Evolutionary conservation across 805 yeast species (phyloP).

Genomic region (Lachancea quebecensis): DNA sequence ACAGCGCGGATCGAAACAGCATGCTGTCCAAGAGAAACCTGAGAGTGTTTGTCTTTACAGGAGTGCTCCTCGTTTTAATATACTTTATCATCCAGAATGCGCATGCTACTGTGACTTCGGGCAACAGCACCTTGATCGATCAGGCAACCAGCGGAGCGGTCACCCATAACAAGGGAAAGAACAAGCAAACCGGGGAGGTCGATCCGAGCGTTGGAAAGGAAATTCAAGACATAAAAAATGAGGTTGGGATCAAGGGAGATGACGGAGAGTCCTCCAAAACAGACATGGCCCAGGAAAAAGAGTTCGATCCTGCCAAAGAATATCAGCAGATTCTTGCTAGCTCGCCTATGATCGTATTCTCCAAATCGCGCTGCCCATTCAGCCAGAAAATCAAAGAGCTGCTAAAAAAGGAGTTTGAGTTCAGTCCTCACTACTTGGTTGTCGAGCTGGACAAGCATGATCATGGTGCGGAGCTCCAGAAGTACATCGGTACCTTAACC

Average conservation of each 20-base stretch:
- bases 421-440: constrained; percentile 63
- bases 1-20: not conserved
- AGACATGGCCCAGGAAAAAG: constrained; percentile 4
- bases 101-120: constrained; percentile 8
- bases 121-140: not conserved
- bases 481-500: constrained; percentile 56
- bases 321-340: constrained; percentile 49
- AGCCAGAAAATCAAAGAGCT: constrained; percentile 65
- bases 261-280: not conserved
- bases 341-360: constrained; percentile 60
- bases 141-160: not conserved
- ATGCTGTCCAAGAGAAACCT: constrained; percentile 21
- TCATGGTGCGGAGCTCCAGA: constrained; percentile 71
- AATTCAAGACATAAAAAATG: constrained; percentile 18
- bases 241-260: constrained; percentile 10
- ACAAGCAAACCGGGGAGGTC: not conserved
- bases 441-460: constrained; percentile 80
- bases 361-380: constrained; percentile 61
- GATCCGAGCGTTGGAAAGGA: constrained; percentile 14
- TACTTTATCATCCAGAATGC: constrained; percentile 26
- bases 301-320: constrained; percentile 46
- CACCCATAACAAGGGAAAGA: not conserved
- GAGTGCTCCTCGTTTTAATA: constrained; percentile 20
- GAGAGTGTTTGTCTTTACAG: constrained; percentile 23
- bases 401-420: constrained; percentile 48